A percentile compares a stretch with the other conserved stretches of the same genome.
Conservation (phyloP, 2,329 filamentous ascomycete genomes). For the Didymosphaeria variabile region DNA sequence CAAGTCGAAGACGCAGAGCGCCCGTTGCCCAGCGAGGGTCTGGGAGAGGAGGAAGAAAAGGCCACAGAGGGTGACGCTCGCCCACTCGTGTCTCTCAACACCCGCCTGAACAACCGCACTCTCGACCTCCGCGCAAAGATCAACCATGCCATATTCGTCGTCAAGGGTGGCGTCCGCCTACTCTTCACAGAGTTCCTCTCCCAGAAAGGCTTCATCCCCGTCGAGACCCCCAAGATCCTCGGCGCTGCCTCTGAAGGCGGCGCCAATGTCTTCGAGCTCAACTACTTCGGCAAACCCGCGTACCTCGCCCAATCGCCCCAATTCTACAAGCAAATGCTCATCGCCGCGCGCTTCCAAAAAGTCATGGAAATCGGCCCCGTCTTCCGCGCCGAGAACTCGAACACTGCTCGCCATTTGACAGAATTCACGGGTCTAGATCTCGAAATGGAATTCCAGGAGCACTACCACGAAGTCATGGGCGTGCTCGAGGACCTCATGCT, state of each 20-base stretch:
- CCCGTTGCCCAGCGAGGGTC: slow-evolving; percentile 57
- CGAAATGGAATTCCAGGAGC: slow-evolving; percentile 85
- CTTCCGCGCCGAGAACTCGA: slow-evolving; percentile 86
- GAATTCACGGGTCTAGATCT: slow-evolving; percentile 91
- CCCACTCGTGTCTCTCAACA: slow-evolving; percentile 82
- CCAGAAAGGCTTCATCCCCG: slow-evolving; percentile 77
- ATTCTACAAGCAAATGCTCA: slow-evolving; percentile 88
- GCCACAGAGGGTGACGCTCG: slow-evolving; percentile 62
- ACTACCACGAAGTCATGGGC: slow-evolving; percentile 78
- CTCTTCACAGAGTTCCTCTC: slow-evolving; percentile 84
- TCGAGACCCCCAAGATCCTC: slow-evolving; percentile 89
- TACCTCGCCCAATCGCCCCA: slow-evolving; percentile 83
- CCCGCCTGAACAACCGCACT: slow-evolving; percentile 87
- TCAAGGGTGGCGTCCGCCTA: slow-evolving; percentile 71
- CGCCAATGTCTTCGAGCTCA: slow-evolving; percentile 86
- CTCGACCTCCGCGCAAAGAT: slow-evolving; percentile 92
- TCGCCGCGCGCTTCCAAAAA: slow-evolving; percentile 78
- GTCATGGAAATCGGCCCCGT: slow-evolving; percentile 83
- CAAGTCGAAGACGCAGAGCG: slow-evolving; percentile 64
- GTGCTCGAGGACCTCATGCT: slow-evolving; percentile 79
- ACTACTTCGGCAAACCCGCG: slow-evolving; percentile 87
- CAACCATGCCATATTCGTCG: slow-evolving; percentile 85
- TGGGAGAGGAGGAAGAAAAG: slow-evolving; percentile 60
- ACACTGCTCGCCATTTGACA: slow-evolving; percentile 85
- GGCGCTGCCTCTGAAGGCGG: slow-evolving; percentile 93